A percentile compares a stretch with the other conserved stretches of the same genome.
Evolutionary conservation across 2,329 filamentous ascomycete genomes (phyloP).

Genomic region (Aureobasidium sp.): DNA sequence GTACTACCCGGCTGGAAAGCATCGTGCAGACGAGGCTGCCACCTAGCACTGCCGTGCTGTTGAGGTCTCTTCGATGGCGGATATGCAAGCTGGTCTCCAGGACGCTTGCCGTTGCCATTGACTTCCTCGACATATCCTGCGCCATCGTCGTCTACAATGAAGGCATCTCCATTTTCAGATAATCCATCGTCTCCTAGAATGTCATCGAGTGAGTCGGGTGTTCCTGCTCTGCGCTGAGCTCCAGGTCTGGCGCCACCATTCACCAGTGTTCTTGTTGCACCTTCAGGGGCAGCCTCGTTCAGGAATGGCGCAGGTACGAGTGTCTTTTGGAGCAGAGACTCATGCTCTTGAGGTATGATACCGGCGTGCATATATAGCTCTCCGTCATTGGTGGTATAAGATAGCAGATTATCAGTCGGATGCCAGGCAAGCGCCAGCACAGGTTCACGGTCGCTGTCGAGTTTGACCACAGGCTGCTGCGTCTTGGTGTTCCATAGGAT

Average conservation of each 20-base stretch:
- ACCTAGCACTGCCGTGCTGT: constrained; percentile 19
- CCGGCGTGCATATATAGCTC: constrained; percentile 85
- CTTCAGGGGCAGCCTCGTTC: constrained; percentile 66
- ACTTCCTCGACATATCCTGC: constrained; percentile 71
- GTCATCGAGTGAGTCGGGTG: constrained; percentile 71
- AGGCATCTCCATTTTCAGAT: constrained; percentile 59
- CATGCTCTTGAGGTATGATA: constrained; percentile 46
- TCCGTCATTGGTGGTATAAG: constrained; percentile 86
- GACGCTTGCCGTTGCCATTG: constrained; percentile 56
- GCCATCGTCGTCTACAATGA: constrained; percentile 91
- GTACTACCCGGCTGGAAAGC: constrained; percentile 91
- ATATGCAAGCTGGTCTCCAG: constrained; percentile 30
- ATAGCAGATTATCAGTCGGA: constrained; percentile 75
- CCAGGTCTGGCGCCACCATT: constrained; percentile 50
- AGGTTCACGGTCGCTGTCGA: constrained; percentile 63
- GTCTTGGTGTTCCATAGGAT: constrained; percentile 84
- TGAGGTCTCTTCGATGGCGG: constrained; percentile 44
- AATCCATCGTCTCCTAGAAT: constrained; percentile 59
- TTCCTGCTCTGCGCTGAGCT: constrained; percentile 47
- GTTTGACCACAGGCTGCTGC: constrained; percentile 68
- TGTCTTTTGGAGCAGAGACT: constrained; percentile 41
- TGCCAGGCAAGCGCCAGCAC: constrained; percentile 88
- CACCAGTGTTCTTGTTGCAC: constrained; percentile 46
- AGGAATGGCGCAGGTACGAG: constrained; percentile 77
- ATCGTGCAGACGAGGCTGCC: constrained; percentile 64